Base-by-base conservation (phyloP, 768 basidiomycete genomes). In the Cubamyces lactineus region DNA sequence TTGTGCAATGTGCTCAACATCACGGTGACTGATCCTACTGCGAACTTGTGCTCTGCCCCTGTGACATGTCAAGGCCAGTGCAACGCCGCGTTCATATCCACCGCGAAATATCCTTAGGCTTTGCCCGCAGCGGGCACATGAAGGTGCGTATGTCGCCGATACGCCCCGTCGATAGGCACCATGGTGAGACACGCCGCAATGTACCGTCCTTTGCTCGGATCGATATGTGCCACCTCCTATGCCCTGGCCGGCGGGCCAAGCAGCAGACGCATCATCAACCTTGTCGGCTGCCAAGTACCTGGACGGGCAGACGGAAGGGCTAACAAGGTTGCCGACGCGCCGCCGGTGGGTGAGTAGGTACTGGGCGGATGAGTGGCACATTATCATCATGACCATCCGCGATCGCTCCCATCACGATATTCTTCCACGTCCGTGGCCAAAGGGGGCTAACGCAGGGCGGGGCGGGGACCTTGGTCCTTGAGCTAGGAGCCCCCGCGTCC, bases 291-390 rank as follows among this genome's bases (percentile, higher is more conserved):
- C 34, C 9, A 11, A 11, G 34, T 34, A 4, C 34, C 34, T 1
- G 34, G 6, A 11, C 34, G 9, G 9, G 23, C 12, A 5, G 48
- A 16, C 5, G 4, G 21, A 46, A 46, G 28, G 38, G 55, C 59
- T 49, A 45, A 61, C 50, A 52, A 41, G 21, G 43, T 41, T 53
- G 45, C 43, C 59, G 59, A 48, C 51, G 21, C 51, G 39, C 51
- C 52, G 54, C 53, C 39, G 47, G 43, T 40, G 40, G 45, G 21
- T 46, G 21, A 54, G 28, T 30, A 30, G 28, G 34, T 9, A 11
- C 34, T 34, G 9, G 34, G 34, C 11, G 9, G 34, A 34, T 34
- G 34, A 34, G 34, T 34, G 34, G 34, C 34, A 34, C 34, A 34
- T 1, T 34, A 34, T 11, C 40, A 21, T 23, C 30, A 40, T 17